Base-by-base conservation (phyloP, 2,329 filamentous ascomycete genomes). In the Escovopsis sp. region DNA sequence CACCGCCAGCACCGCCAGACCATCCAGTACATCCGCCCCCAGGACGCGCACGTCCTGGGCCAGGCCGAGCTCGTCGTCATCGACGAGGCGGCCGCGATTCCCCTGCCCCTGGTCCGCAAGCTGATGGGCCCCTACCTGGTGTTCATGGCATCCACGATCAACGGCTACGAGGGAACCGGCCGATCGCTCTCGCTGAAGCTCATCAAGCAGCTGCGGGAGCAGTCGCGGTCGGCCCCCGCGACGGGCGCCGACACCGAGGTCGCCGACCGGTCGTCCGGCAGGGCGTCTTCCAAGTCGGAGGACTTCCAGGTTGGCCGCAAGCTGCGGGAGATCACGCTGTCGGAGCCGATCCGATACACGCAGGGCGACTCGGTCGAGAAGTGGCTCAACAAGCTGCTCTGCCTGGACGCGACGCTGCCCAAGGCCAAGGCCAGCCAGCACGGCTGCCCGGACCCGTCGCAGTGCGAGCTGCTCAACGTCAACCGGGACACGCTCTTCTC, bases 91-190 rank as follows among this genome's bases (percentile, higher is more conserved):
- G 91, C 91, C 11, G 93, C 93, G 2, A 98, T 98, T 48, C 91
- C 93, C 11, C 65, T 98, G 10, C 91, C 91, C 1, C 68, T 96
- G 3, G 91, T 98, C 7, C 75, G 82, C 52, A 95, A 95, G 64
- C 71, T 98, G 35, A 88, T 98, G 77, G 91, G 91, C 0, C 89
- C 89, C 12, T 98, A 98, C 61, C 70, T 98, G 33, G 87, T 96
- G 8, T 98, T 98, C 64, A 96, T 98, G 91, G 87, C 93, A 1
- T 98, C 91, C 1, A 98, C 91, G 2, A 95, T 98, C 66, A 96
- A 96, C 58, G 91, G 91, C 45, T 98, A 98, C 59, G 91, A 98
- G 66, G 91, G 91, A 44, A 98, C 91, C 6, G 91, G 91, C 35
- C 79, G 91, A 45, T 96, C 91, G 1, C 72, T 98, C 6, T 96